Evolutionary conservation across 2,329 filamentous ascomycete genomes (phyloP).

Genomic region (Xylariaceae sp.): DNA sequence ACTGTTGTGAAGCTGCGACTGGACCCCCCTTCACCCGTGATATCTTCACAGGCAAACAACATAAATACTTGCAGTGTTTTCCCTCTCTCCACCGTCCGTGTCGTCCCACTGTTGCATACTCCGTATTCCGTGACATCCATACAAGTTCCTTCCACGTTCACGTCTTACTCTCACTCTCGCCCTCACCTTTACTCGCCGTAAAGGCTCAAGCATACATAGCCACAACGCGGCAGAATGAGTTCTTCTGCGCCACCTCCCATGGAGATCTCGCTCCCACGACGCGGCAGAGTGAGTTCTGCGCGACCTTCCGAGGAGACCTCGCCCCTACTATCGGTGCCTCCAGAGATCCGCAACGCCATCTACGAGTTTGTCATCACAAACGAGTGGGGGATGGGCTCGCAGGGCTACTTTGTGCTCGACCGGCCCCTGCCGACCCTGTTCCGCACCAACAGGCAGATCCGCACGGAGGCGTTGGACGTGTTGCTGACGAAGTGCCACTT

Average conservation of each 20-base stretch:
- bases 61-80: no score
- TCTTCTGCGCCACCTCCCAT: not conserved
- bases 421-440: slow-evolving; percentile 20
- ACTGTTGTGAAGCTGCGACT: no score
- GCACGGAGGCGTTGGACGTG: slow-evolving; percentile 19
- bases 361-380: slow-evolving; percentile 12
- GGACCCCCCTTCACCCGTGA: no score
- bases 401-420: slow-evolving; percentile 17
- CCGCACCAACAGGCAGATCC: slow-evolving; percentile 16
- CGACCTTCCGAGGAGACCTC: not conserved
- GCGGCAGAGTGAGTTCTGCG: not conserved
- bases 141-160: no score
- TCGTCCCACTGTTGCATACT: no score
- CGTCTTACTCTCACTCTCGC: not conserved
- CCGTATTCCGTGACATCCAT: no score
- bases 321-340: slow-evolving; percentile 9
- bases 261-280: not conserved
- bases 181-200: not conserved
- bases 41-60: no score
- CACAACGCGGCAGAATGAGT: not conserved
- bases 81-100: no score
- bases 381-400: slow-evolving; percentile 16
- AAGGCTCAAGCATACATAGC: not conserved
- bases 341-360: slow-evolving; percentile 18
- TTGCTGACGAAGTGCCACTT: slow-evolving; percentile 21